Evolutionary conservation across 2,329 filamentous ascomycete genomes (phyloP).

Genomic region (Alternaria sp.): DNA sequence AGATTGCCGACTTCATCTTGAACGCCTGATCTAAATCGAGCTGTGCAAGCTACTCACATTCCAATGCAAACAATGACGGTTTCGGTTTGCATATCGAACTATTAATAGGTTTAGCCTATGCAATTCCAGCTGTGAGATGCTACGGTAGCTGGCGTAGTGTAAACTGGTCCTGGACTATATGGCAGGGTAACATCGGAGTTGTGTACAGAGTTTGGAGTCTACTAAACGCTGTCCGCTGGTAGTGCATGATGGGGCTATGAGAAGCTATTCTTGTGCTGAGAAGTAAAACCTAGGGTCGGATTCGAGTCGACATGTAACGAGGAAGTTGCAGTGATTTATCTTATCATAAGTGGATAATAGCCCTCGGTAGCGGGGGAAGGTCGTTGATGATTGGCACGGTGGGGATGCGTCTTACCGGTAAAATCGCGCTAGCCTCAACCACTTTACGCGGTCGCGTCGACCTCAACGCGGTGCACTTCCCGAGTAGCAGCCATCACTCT

Average conservation of each 20-base stretch:
- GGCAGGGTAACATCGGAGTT: not conserved
- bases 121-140: not conserved
- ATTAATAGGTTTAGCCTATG: not conserved
- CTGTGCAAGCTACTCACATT: not conserved
- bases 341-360: not conserved
- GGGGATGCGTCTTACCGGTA: constrained; percentile 16
- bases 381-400: not conserved
- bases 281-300: not conserved
- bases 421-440: constrained; percentile 18
- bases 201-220: not conserved
- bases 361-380: not conserved
- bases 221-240: not conserved
- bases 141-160: not conserved
- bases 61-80: not conserved
- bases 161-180: not conserved
- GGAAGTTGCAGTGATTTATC: not conserved
- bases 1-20: not conserved
- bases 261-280: not conserved
- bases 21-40: not conserved
- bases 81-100: not conserved
- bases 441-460: constrained; percentile 24
- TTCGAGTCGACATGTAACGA: not conserved
- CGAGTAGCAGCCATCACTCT: constrained; percentile 12
- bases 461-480: constrained; percentile 12
- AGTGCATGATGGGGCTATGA: not conserved